Percentiles rank a stretch among this genome's conserved stretches.
phyloP scores from a whole-genome alignment of 2,329 filamentous ascomycete genomes.

The Aquanectria penicillioides region DNA sequence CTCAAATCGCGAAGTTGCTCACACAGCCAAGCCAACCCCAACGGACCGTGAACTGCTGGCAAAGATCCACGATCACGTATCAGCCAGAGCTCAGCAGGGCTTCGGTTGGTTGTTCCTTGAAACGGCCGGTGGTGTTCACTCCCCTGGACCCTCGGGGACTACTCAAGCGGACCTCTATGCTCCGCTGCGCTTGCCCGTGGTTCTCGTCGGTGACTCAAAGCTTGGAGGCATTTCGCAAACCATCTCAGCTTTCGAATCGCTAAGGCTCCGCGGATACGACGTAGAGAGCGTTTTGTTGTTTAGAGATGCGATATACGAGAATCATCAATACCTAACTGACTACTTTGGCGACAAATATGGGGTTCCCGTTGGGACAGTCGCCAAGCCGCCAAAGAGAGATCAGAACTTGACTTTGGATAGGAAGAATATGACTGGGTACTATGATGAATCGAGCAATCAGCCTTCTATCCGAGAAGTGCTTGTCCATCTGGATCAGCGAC shows the following conservation, averaged over 20 bases:
- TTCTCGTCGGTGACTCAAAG: constrained; percentile 79
- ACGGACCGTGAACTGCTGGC: constrained; percentile 62
- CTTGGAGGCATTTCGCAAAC: constrained; percentile 85
- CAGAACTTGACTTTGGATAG: constrained; percentile 57
- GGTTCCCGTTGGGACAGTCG: constrained; percentile 67
- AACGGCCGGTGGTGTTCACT: constrained; percentile 85
- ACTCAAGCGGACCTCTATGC: constrained; percentile 83
- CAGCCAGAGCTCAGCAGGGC: constrained; percentile 53
- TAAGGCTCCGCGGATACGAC: constrained; percentile 82
- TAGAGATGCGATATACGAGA: constrained; percentile 71
- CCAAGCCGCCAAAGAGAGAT: constrained; percentile 65
- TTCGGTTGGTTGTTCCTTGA: constrained; percentile 77
- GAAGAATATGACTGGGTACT: constrained; percentile 71
- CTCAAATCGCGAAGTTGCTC: neutral
- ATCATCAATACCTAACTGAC: constrained; percentile 71
- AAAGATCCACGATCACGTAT: constrained; percentile 51
- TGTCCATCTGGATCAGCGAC: constrained; percentile 60
- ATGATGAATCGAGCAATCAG: constrained; percentile 57
- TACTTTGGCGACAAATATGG: constrained; percentile 72
- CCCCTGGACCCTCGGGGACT: constrained; percentile 78
- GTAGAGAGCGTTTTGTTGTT: constrained; percentile 78
- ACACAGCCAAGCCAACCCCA: constrained; percentile 54
- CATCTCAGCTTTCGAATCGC: constrained; percentile 82
- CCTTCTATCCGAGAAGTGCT: constrained; percentile 57
- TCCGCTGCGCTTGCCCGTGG: constrained; percentile 75